Percentiles rank a stretch among this genome's conserved stretches.
phyloP scores from a whole-genome alignment of 768 basidiomycete genomes.

The Gloeostereum incarnatum region DNA sequence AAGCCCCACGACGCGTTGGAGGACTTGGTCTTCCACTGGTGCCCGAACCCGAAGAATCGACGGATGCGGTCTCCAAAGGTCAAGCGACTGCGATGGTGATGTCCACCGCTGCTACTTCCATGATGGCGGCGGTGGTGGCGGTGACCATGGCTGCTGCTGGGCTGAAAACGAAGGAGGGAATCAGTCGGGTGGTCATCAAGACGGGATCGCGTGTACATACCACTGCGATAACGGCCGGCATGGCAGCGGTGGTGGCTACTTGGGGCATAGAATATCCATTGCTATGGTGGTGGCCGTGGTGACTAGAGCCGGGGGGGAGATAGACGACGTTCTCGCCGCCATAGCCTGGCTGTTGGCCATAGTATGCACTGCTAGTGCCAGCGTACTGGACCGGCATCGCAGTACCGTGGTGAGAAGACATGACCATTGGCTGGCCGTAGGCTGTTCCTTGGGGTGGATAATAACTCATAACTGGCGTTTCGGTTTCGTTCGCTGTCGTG shows the following conservation, averaged over 20 bases:
- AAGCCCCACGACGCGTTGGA: slow-evolving; percentile 44
- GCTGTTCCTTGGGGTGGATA: slow-evolving; percentile 12
- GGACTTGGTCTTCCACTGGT: slow-evolving; percentile 31
- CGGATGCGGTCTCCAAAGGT: slow-evolving; percentile 37
- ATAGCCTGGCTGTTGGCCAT: slow-evolving; percentile 12
- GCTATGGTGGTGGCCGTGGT: slow-evolving; percentile 8
- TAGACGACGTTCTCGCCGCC: slow-evolving; percentile 12
- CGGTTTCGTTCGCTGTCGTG: too few relatives aligned
- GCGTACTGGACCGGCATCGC: slow-evolving; percentile 7
- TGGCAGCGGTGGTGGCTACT: not conserved
- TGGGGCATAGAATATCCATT: not conserved
- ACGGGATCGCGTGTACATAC: too few relatives aligned
- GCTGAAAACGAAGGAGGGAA: not conserved
- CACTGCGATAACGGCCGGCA: too few relatives aligned
- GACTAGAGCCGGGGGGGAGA: slow-evolving; percentile 10
- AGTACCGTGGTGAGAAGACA: too few relatives aligned
- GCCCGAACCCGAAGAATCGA: slow-evolving; percentile 44
- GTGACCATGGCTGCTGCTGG: slow-evolving; percentile 3
- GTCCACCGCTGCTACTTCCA: slow-evolving; percentile 3
- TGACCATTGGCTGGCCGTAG: too few relatives aligned
- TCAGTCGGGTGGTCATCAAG: too few relatives aligned
- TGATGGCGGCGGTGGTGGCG: slow-evolving; percentile 6
- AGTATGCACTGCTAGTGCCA: slow-evolving; percentile 10
- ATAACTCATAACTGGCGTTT: slow-evolving; percentile 13
- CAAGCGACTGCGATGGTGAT: slow-evolving; percentile 17